Base-by-base conservation (phyloP, 805 yeast genomes). In the Candida nanaspora region DNA sequence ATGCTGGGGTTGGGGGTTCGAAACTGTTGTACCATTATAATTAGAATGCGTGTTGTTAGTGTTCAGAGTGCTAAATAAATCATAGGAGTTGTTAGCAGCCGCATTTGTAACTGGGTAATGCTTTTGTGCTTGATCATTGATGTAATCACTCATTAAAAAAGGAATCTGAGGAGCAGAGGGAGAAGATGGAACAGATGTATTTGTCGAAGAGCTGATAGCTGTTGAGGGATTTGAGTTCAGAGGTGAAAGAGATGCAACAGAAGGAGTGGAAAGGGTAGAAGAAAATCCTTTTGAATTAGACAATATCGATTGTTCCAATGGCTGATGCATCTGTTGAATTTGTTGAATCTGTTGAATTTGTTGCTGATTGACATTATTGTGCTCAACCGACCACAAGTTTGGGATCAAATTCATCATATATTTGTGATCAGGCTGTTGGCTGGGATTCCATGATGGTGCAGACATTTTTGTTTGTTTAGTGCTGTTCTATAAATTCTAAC, bases 21-120 rank as follows among this genome's bases (percentile, higher is more conserved):
- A 38, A 2, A 51, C 51, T 42, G n/a, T n/a, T n/a, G n/a, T n/a
- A n/a, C 35, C 50, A 57, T 41, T 50, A 56, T 18, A 48, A 43
- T 37, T 51, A 43, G 35, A 49, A 28, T 13, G 53, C 55, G 38
- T 52, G 51, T 37, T 51, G 52, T 36, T 44, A 41, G 29, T 42
- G 44, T 26, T 38, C n/a, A n/a, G n/a, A n/a, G n/a, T n/a, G n/a
- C 11, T 23, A 11, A 23, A 23, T 23, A 23, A 23, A 23, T 23
- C 27, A 23, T 23, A 8, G 27, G 27, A 23, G 27, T 23, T 8
- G 27, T n/a, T 8, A 23, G 27, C 27, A 11, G 27, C 27, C 7
- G 27, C 11, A 23, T 11, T 23, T 8, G 11, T 23, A 11, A 11
- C 27, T 8, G 27, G 7, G 27, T 23, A 8, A 23, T 7, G 7